Evolutionary conservation across 306 rosid species (phyloP).

Genomic region (Castanea crenata): DNA sequence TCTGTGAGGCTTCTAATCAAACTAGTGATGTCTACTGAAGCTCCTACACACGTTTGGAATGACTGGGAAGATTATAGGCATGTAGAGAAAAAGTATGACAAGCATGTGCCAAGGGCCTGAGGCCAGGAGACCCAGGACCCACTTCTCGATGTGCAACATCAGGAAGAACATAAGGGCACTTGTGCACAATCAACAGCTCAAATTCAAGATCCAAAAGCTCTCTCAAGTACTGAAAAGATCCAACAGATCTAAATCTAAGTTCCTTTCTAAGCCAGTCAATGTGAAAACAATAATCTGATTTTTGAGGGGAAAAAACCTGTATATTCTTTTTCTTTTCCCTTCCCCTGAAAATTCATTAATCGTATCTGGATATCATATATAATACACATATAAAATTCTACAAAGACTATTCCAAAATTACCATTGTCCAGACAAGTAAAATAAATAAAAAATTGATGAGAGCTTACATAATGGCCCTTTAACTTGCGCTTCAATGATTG

Average conservation of each 20-base stretch:
- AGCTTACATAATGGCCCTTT: conserved; percentile 83
- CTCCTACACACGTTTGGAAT: background rate
- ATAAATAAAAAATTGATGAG: background rate
- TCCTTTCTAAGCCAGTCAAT: background rate
- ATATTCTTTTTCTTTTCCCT: background rate
- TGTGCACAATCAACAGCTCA: background rate
- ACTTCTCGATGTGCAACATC: background rate
- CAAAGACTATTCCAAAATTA: background rate
- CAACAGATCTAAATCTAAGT: background rate
- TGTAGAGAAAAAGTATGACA: background rate
- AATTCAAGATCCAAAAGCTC: background rate
- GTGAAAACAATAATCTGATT: background rate
- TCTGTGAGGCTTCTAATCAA: background rate
- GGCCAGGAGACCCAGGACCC: background rate
- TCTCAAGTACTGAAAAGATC: too few species aligned
- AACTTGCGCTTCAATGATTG: conserved; percentile 50
- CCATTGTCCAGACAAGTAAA: background rate
- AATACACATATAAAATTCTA: background rate
- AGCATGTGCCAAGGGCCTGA: background rate
- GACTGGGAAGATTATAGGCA: background rate
- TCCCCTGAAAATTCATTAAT: background rate
- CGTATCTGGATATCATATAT: background rate
- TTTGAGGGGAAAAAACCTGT: background rate
- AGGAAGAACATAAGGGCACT: background rate
- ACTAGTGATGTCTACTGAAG: background rate